Percentiles rank a stretch among this genome's conserved stretches.
These are phyloP conservation scores for Lentinula novae-zelandiae DNA, from an alignment of 1,284 basidiomycete species.

Conservation along the genomic window DNA sequence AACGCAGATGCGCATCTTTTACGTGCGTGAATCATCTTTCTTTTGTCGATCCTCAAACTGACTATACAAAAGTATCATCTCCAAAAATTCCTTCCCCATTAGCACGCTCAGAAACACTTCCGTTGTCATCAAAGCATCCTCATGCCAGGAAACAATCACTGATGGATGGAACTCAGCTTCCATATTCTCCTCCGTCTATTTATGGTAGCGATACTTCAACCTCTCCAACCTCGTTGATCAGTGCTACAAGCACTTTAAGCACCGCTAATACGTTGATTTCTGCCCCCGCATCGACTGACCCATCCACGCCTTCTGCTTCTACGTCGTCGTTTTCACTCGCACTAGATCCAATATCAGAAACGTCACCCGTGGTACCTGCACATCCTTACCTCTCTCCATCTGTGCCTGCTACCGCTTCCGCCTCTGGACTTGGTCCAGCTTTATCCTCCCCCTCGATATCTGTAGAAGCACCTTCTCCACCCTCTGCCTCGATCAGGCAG, in stretches of 20 bases:
- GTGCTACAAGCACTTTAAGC: constrained; percentile 7
- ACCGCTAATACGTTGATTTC: background rate
- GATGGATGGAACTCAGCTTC: constrained; percentile 44
- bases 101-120: constrained; percentile 47
- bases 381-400: constrained; percentile 5
- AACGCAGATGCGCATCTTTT: constrained; percentile 9
- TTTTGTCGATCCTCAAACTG: background rate
- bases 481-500: constrained; percentile 10
- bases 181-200: background rate
- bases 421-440: constrained; percentile 1
- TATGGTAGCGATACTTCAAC: constrained; percentile 23
- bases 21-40: constrained; percentile 1
- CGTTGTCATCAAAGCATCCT: constrained; percentile 60
- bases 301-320: constrained; percentile 44
- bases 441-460: constrained; percentile 11
- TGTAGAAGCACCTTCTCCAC: constrained; percentile 9
- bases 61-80: constrained; percentile 23
- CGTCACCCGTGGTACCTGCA: constrained; percentile 26
- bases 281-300: background rate
- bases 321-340: constrained; percentile 60
- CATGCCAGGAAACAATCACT: constrained; percentile 75
- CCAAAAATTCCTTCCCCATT: constrained; percentile 42
- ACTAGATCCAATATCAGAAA: constrained; percentile 68
- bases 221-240: constrained; percentile 6
- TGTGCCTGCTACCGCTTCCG: background rate